phyloP scores from a whole-genome alignment of 1,284 basidiomycete species.

The Leccinum insolens region DNA sequence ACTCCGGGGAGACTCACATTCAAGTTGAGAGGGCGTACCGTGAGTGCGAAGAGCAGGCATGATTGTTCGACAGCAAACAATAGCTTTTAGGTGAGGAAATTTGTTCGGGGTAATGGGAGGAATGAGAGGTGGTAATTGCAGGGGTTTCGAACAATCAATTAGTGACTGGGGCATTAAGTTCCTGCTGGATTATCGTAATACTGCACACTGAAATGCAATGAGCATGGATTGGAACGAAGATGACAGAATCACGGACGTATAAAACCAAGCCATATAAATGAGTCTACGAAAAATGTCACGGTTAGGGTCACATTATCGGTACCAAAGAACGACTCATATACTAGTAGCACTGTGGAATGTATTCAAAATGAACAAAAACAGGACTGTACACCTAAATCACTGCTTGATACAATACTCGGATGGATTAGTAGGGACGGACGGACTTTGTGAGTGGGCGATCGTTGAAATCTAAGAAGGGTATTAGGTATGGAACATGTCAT shows the following conservation, averaged over 20 bases:
- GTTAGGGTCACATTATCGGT: background rate
- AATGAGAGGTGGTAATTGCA: too few species aligned
- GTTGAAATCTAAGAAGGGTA: constrained; percentile 41
- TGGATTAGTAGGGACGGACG: background rate
- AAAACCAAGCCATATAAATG: constrained; percentile 25
- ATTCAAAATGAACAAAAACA: constrained; percentile 45
- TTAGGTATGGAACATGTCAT: background rate
- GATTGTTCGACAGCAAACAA: too few species aligned
- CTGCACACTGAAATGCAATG: constrained; percentile 12
- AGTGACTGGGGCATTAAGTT: too few species aligned
- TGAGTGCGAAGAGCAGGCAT: too few species aligned
- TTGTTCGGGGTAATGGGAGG: too few species aligned
- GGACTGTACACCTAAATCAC: constrained; percentile 38
- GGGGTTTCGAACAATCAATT: too few species aligned
- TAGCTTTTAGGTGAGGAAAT: too few species aligned
- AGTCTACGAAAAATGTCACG: constrained; percentile 6
- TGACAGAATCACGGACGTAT: constrained; percentile 10
- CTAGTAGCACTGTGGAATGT: constrained; percentile 41
- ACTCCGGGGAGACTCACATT: too few species aligned
- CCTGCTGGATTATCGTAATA: constrained; percentile 17
- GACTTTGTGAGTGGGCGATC: constrained; percentile 36
- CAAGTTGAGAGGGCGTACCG: too few species aligned
- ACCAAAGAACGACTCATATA: constrained; percentile 20
- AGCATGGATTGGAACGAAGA: background rate
- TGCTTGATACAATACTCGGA: background rate